Evolutionary conservation across 2,329 filamentous ascomycete genomes (phyloP).

Genomic region (Alternaria longipes): DNA sequence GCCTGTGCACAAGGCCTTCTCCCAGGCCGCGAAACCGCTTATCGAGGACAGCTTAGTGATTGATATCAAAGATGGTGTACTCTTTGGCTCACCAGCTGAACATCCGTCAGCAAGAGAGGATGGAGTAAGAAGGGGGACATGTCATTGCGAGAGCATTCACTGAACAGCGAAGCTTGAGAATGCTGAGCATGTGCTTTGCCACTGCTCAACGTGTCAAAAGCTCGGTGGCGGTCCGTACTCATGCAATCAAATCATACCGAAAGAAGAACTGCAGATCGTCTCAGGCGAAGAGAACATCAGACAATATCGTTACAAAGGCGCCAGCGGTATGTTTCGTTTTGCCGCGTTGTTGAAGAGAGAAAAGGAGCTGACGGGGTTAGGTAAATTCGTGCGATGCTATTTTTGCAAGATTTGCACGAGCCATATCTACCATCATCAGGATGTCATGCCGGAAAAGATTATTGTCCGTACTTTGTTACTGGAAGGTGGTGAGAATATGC

Average conservation of each 20-base stretch:
- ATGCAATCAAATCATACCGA: slow-evolving; percentile 49
- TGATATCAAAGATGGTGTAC: slow-evolving; percentile 45
- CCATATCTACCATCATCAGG: slow-evolving; percentile 54
- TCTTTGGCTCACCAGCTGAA: slow-evolving; percentile 41
- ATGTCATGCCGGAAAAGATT: slow-evolving; percentile 52
- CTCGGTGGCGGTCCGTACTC: slow-evolving; percentile 48
- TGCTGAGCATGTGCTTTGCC: slow-evolving; percentile 48
- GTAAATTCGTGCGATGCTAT: slow-evolving; percentile 50
- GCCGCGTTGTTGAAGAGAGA: slow-evolving; percentile 23
- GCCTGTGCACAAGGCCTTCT: slow-evolving; percentile 44
- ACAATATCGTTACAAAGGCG: slow-evolving; percentile 39
- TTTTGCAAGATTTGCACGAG: slow-evolving; percentile 52
- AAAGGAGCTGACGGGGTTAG: slow-evolving; percentile 18
- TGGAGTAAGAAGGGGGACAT: slow-evolving; percentile 34
- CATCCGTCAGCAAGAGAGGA: slow-evolving; percentile 24
- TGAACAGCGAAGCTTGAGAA: slow-evolving; percentile 38
- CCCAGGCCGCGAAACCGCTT: slow-evolving; percentile 35
- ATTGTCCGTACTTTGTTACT: slow-evolving; percentile 53
- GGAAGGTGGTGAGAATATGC: slow-evolving; percentile 48
- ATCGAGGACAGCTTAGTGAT: slow-evolving; percentile 47
- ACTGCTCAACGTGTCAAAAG: slow-evolving; percentile 50
- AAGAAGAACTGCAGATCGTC: slow-evolving; percentile 37
- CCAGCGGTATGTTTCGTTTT: background rate
- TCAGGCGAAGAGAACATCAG: slow-evolving; percentile 32
- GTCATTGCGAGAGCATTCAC: slow-evolving; percentile 43